These are phyloP conservation scores for Linderniella brevidens DNA, from an alignment of 257 asterid species.

Conservation along the genomic window DNA sequence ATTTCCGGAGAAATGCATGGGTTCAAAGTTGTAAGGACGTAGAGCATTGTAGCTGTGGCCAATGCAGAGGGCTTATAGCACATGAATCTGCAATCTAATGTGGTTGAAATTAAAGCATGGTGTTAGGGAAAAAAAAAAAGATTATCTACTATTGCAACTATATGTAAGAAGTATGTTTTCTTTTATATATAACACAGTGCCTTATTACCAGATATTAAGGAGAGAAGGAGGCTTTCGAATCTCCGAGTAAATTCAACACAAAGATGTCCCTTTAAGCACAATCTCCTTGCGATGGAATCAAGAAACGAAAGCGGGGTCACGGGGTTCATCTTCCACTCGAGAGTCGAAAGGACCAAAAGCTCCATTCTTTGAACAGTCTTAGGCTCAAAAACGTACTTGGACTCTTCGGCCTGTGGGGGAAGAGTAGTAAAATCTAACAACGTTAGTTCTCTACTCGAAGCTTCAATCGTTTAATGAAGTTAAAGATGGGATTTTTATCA, in stretches of 20 bases:
- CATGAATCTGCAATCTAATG: slow-evolving; percentile 66
- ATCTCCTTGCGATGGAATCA: slow-evolving; percentile 25
- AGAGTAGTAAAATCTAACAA: neutral
- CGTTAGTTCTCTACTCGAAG: neutral
- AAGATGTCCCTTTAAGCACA: slow-evolving; percentile 9
- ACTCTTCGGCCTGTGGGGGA: slow-evolving; percentile 28
- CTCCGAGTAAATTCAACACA: slow-evolving; percentile 26
- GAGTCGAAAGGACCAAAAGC: slow-evolving; percentile 37
- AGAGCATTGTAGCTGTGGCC: slow-evolving; percentile 77
- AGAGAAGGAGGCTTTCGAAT: slow-evolving; percentile 36
- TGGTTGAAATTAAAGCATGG: neutral
- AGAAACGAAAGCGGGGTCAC: slow-evolving; percentile 45
- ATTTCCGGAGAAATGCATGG: slow-evolving; percentile 35
- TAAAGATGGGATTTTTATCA: neutral
- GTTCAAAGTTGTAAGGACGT: slow-evolving; percentile 32
- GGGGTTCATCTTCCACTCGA: slow-evolving; percentile 59
- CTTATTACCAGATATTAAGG: slow-evolving; percentile 29
- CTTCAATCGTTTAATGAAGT: neutral
- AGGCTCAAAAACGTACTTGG: slow-evolving; percentile 35
- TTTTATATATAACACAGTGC: no score
- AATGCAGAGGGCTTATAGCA: slow-evolving; percentile 51
- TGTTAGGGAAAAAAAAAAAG: neutral
- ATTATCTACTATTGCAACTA: no score
- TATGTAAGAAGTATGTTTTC: no score
- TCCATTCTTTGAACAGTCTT: slow-evolving; percentile 60